Conservation (phyloP, 495 filamentous ascomycete genomes). For the Talaromyces proteolyticus region DNA sequence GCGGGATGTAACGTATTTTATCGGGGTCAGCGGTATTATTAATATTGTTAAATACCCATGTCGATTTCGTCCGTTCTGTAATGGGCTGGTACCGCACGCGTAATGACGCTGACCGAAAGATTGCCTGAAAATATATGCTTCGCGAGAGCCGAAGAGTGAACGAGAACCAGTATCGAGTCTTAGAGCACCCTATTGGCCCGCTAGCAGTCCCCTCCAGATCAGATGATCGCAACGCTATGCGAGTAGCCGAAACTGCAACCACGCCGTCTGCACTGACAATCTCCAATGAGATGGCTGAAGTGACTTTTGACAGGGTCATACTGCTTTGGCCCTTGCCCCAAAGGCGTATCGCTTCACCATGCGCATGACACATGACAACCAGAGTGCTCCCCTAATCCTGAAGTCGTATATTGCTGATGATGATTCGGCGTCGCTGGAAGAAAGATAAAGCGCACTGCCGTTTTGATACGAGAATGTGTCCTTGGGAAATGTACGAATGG, state of each 20-base stretch:
- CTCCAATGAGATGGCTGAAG: slow-evolving; percentile 4
- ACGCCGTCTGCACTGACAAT: background rate
- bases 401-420: background rate
- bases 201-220: slow-evolving; percentile 40
- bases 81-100: background rate
- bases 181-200: slow-evolving; percentile 4
- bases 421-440: background rate
- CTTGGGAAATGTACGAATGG: background rate
- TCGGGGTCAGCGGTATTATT: background rate
- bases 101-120: slow-evolving; percentile 4
- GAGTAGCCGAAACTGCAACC: slow-evolving; percentile 29
- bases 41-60: slow-evolving; percentile 3
- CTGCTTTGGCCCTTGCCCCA: background rate
- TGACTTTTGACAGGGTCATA: background rate
- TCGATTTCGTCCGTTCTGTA: slow-evolving; percentile 1
- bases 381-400: background rate
- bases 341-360: background rate
- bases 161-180: background rate
- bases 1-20: slow-evolving; percentile 6
- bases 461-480: background rate
- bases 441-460: background rate
- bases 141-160: background rate
- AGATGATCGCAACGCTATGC: slow-evolving; percentile 66
- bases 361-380: background rate
- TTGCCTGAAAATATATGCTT: background rate